Base-by-base conservation (phyloP, 176 grass and related monocot species). In the Eremochloa ophiuroides region DNA sequence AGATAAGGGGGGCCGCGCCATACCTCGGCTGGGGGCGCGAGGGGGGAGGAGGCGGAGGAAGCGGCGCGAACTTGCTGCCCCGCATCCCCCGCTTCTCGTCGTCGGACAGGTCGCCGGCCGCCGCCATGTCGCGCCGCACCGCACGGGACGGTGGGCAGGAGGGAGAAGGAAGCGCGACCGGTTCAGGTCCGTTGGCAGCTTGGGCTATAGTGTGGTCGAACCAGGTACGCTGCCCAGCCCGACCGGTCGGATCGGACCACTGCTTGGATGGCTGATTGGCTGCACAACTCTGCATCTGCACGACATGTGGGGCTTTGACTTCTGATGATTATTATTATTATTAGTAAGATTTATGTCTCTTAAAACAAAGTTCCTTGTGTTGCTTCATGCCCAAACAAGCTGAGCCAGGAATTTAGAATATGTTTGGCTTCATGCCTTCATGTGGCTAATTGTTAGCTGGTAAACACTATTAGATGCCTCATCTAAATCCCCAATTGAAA, bases 31-130 rank as follows among this genome's bases (percentile, higher is more conserved):
- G 82, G 18, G 82, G 62, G 34, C 85, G 80, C 41, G 77, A 82
- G 5, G 68, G 42, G 22, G 76, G 22, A 2, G 78, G 75, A 8
- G 92, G 86, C 31, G 69, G 76, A 13, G 90, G 91, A 48, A 95
- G 91, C 18, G 93, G 91, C 37, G 96, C 96, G 74, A 99, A 99
- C 76, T 95, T 99, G 87, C 96, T 99, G 5, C 85, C 91, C 25
- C 96, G 91, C 13, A 95, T 91, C 9, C 91, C 93, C 2, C 93
- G 89, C 64, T 87, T 91, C 71, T 99, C 96, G 1, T 93, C 93
- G 20, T 99, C 97, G 35, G 85, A 90, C 15, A 99, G 75, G 79
- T 88, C 61, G 28, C 72, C 88, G 56, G 42, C 71, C 85, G 74
- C 42, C 83, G 89, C 86, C 89, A 94, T 92, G 75, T n/a, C 78